Base-by-base conservation (phyloP, 179 eudicot species). In the Sideroxylon spinosum region DNA sequence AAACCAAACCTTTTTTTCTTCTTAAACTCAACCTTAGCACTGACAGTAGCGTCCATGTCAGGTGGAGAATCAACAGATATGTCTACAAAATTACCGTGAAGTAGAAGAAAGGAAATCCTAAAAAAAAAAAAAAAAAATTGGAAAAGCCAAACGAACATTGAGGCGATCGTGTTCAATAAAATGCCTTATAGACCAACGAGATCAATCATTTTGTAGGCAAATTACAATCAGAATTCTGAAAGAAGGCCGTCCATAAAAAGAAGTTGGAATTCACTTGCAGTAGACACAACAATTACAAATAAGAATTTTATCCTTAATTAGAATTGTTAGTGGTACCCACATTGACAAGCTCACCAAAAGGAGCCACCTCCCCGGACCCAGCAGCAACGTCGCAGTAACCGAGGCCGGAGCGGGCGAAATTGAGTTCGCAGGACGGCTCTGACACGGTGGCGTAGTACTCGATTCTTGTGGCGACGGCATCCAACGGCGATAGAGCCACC, bases 371-470 rank as follows among this genome's bases (percentile, higher is more conserved):
- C 2, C 98, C 98, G 28, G 87, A 87, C 3, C 98, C 98, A 71
- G 83, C 79, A 50, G 82, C 83, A 11, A 95, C 32, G 32, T 93
- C 98, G 81, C 97, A 93, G 74, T 89, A 95, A 52, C 90, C 98
- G 62, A 93, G 94, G 1, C 98, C 97, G 13, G 98, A 95, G 0
- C 77, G 83, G 7, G 86, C 97, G 26, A 83, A 88, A 65, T 84
- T 90, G 81, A 93, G 85, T 61, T 95, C 92, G 60, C 98, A 95
- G 37, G 92, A 23, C 0, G 97, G 98, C 23, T 90, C 98, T 1
- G 88, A 86, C 4, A 87, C 89, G 0, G 98, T 95, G 32, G 98
- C 98, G 72, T 86, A 94, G 83, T 93, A 94, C 76, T 94, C 94
- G 12, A 94, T 88, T 75, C 97, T 80, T 25, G 95, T 90, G 13